Percentiles rank a stretch among this genome's conserved stretches.
phyloP scores from a whole-genome alignment of 768 basidiomycete genomes.

The Trametes cinnabarina region DNA sequence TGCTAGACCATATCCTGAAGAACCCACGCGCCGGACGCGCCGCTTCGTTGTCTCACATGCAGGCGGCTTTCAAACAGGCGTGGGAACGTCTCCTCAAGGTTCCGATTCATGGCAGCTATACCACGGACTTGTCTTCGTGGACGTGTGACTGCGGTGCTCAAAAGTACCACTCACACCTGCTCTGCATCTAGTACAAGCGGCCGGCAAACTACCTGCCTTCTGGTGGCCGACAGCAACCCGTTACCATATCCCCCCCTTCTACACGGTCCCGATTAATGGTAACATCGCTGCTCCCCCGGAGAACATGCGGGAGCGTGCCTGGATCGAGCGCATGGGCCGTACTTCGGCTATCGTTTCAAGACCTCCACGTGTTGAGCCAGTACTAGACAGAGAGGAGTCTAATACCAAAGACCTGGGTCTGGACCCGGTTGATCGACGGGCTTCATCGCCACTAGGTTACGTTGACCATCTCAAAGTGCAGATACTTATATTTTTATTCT shows the following conservation, averaged over 20 bases:
- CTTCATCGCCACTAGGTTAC: not conserved
- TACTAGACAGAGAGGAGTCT: too few relatives aligned
- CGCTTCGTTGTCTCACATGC: not conserved
- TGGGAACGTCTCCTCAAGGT: not conserved
- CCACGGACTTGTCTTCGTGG: conserved; percentile 23
- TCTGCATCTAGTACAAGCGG: conserved; percentile 35
- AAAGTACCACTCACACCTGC: conserved; percentile 28
- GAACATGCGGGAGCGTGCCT: not conserved
- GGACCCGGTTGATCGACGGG: not conserved
- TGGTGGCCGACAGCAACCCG: not conserved
- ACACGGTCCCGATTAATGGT: conserved; percentile 12
- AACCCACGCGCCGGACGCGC: not conserved
- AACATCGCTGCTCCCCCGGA: not conserved
- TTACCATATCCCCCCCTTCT: conserved; percentile 17
- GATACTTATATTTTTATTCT: not conserved
- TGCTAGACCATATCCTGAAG: not conserved
- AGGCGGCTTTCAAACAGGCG: not conserved
- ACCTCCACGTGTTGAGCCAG: too few relatives aligned
- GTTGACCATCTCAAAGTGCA: not conserved
- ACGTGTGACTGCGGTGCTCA: conserved; percentile 32
- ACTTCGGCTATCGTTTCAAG: too few relatives aligned
- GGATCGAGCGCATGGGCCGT: not conserved
- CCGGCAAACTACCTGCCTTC: not conserved
- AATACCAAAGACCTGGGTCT: too few relatives aligned
- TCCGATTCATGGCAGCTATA: conserved; percentile 8